Base-by-base conservation (phyloP, 768 basidiomycete genomes). In the Hericium rajendrae region DNA sequence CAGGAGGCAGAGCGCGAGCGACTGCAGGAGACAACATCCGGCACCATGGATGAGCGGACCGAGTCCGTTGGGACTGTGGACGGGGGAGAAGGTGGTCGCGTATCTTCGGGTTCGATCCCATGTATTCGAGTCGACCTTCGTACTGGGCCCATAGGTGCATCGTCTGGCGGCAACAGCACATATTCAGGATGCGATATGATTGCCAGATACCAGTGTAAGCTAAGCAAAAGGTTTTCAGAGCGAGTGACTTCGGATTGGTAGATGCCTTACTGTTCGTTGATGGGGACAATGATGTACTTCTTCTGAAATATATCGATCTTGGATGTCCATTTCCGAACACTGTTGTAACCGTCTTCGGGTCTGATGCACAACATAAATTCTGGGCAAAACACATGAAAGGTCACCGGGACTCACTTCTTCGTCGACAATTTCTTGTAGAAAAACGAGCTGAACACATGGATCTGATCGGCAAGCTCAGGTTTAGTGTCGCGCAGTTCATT, bases 171-270 rank as follows among this genome's bases (percentile, higher is more conserved):
- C 38, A 78, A 69, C 67, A 88, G 71, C 6, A 79, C 72, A 51
- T 75, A 69, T 54, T 81, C 83, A 0, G 97, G 95, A 58, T 87
- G 84, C 68, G 83, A 87, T 62, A 99, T 95, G 60, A 98, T 84
- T 15, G 91, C 94, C 41, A 98, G 81, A 70, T 97, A 98, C 97
- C 97, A 98, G 72, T 99, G 97, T 48, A 91, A 71, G 64, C 95
- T 98, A 37, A 28, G 28, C 18, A 55, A 28, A 32, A 4, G 37
- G 9, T 50, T 9, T 48, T 43, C 55, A 56, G 41, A 12, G 49
- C n/a, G 18, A 48, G 39, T 39, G 50, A 4, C 26, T 49, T 39
- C 38, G 28, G 12, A 38, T 18, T 38, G 6, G 2, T 53, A 22
- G 10, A 46, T 49, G n/a, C 68, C 83, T 57, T 68, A 97, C 95